phyloP scores from a whole-genome alignment of 2,329 filamentous ascomycete species.

The Metarhizium anisopliae region DNA sequence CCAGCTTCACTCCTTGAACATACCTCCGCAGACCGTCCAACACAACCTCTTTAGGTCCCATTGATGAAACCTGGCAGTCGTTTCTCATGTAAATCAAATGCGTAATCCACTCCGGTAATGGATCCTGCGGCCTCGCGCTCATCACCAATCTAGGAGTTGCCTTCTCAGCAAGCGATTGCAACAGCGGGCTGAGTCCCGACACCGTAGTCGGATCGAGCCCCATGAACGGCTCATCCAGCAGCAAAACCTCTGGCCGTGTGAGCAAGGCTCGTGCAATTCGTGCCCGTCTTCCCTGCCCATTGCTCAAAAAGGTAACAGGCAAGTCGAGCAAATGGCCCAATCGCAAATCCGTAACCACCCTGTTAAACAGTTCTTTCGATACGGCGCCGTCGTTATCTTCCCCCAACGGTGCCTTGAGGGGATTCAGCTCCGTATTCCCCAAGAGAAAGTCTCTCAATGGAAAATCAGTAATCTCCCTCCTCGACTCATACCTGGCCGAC shows the following conservation, averaged over 20 bases:
- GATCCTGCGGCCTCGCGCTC: conserved; percentile 75
- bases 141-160: conserved; percentile 66
- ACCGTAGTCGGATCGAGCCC: conserved; percentile 83
- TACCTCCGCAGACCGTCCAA: conserved; percentile 43
- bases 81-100: conserved; percentile 67
- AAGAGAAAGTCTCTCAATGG: conserved; percentile 71
- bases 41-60: conserved; percentile 58
- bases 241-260: conserved; percentile 65
- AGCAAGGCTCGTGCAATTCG: conserved; percentile 83
- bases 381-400: conserved; percentile 37
- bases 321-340: conserved; percentile 63
- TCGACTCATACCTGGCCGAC: conserved; percentile 82
- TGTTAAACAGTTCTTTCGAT: conserved; percentile 42
- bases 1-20: conserved; percentile 35
- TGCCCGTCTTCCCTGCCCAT: conserved; percentile 81
- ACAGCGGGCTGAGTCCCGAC: conserved; percentile 58
- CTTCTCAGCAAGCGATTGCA: conserved; percentile 57
- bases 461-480: conserved; percentile 80
- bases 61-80: conserved; percentile 53
- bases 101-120: conserved; percentile 82
- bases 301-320: conserved; percentile 83
- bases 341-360: conserved; percentile 61
- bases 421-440: conserved; percentile 77
- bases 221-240: conserved; percentile 95
- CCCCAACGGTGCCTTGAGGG: conserved; percentile 35